Evolutionary conservation across 495 filamentous ascomycete genomes (phyloP).

Genomic region (Stereocaulon alpinum): DNA sequence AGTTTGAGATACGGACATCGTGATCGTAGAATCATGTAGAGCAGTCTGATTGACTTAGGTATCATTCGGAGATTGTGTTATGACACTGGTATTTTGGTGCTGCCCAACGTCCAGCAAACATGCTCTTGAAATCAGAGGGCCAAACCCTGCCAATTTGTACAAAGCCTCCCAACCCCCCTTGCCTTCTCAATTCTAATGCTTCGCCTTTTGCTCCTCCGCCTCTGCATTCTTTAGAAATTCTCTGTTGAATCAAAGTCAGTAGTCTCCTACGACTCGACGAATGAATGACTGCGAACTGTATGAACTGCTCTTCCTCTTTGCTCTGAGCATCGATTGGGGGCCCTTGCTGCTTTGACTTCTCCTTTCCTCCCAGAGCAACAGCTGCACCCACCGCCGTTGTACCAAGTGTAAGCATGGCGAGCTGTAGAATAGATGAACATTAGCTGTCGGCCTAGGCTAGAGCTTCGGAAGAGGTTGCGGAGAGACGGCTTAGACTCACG

Average conservation of each 20-base stretch:
- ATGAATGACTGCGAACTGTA: slow-evolving; percentile 55
- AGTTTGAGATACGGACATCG: no score
- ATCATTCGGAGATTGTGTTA: not conserved
- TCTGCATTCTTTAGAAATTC: slow-evolving; percentile 71
- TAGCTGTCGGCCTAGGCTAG: not conserved
- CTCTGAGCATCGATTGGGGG: slow-evolving; percentile 81
- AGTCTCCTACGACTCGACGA: slow-evolving; percentile 22
- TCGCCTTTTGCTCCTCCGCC: slow-evolving; percentile 55
- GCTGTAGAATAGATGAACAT: slow-evolving; percentile 39
- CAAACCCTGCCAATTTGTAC: not conserved
- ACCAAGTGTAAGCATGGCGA: slow-evolving; percentile 75
- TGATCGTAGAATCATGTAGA: no score
- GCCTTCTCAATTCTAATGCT: slow-evolving; percentile 31
- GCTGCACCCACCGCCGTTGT: slow-evolving; percentile 49
- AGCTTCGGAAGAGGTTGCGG: slow-evolving; percentile 4
- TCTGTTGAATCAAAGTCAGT: slow-evolving; percentile 33
- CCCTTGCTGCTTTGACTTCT: slow-evolving; percentile 46
- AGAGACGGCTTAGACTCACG: slow-evolving; percentile 47
- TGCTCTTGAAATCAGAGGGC: not conserved
- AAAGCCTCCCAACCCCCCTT: not conserved
- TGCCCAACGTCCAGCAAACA: not conserved
- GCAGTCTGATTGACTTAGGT: not conserved
- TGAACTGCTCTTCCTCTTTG: slow-evolving; percentile 93
- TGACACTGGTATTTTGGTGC: not conserved
- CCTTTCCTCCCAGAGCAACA: slow-evolving; percentile 47